Conservation (phyloP, 495 filamentous ascomycete genomes). For the Entonaema liquescens region DNA sequence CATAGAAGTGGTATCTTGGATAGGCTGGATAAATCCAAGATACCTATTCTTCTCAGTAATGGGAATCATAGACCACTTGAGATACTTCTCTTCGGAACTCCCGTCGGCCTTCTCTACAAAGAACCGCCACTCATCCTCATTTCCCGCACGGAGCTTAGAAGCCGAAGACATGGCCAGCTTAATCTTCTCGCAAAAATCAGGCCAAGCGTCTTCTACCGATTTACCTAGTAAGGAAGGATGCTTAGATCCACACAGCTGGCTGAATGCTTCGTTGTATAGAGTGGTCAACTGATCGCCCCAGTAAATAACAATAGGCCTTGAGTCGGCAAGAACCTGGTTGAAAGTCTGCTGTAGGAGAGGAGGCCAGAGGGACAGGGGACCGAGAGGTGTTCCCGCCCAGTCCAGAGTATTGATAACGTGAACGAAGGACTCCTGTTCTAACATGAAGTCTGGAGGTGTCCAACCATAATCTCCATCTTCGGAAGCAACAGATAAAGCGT, state of each 20-base stretch:
- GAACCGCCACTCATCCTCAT: constrained; percentile 77
- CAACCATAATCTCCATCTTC: constrained; percentile 62
- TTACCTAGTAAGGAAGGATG: constrained; percentile 73
- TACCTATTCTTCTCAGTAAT: constrained; percentile 66
- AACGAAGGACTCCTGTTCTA: constrained; percentile 67
- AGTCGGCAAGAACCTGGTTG: constrained; percentile 72
- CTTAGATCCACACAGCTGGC: constrained; percentile 71
- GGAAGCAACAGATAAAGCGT: constrained; percentile 51
- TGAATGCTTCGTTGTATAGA: constrained; percentile 79
- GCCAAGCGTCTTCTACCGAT: constrained; percentile 69
- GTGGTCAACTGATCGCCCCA: constrained; percentile 71
- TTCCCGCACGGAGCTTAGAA: constrained; percentile 61
- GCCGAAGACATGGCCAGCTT: constrained; percentile 66
- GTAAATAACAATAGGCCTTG: constrained; percentile 76
- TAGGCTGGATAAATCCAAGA: constrained; percentile 59
- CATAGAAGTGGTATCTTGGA: constrained; percentile 73
- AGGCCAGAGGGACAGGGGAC: constrained; percentile 70
- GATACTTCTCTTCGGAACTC: constrained; percentile 72
- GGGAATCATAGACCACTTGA: constrained; percentile 73
- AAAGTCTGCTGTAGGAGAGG: constrained; percentile 70
- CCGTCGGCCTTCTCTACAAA: constrained; percentile 65
- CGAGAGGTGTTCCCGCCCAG: constrained; percentile 71
- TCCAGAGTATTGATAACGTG: constrained; percentile 70
- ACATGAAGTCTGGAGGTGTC: constrained; percentile 67
- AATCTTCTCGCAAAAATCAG: constrained; percentile 72